These are phyloP conservation scores for Paraphoma chrysanthemicola DNA, from an alignment of 2,329 filamentous ascomycete species.

Conservation along the genomic window DNA sequence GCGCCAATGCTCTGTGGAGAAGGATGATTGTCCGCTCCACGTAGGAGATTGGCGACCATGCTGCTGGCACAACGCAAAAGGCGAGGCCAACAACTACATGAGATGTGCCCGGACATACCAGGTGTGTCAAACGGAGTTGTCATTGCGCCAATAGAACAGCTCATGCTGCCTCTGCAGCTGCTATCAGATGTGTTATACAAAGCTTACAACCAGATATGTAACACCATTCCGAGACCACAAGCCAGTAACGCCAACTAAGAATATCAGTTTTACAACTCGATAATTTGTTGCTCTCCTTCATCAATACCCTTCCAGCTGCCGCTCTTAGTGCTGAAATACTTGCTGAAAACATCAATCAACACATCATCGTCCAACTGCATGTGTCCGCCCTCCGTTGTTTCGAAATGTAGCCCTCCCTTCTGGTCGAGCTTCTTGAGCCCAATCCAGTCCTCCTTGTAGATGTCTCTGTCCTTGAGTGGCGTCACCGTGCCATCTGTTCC, in stretches of 20 bases:
- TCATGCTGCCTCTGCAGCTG: too few species aligned
- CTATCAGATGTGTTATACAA: too few species aligned
- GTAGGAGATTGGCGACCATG: too few species aligned
- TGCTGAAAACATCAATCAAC: constrained; percentile 69
- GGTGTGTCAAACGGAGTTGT: too few species aligned
- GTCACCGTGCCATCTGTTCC: constrained; percentile 67
- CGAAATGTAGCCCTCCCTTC: constrained; percentile 79
- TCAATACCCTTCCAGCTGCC: constrained; percentile 14
- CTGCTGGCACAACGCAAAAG: too few species aligned
- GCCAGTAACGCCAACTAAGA: background rate
- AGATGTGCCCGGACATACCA: too few species aligned
- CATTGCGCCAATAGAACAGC: too few species aligned
- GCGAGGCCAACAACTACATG: too few species aligned
- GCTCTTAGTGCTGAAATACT: constrained; percentile 65
- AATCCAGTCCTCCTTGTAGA: constrained; percentile 94
- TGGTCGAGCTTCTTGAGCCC: constrained; percentile 81
- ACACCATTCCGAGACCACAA: too few species aligned
- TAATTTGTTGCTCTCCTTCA: constrained; percentile 22
- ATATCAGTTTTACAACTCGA: constrained; percentile 31
- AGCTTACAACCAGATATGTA: too few species aligned
- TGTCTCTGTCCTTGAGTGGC: constrained; percentile 68
- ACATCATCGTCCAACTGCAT: constrained; percentile 77
- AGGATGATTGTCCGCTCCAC: too few species aligned
- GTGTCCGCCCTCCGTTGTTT: constrained; percentile 76
- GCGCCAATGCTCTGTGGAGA: too few species aligned